phyloP scores from a whole-genome alignment of 2,329 filamentous ascomycete genomes.

The Fusarium paranaense region DNA sequence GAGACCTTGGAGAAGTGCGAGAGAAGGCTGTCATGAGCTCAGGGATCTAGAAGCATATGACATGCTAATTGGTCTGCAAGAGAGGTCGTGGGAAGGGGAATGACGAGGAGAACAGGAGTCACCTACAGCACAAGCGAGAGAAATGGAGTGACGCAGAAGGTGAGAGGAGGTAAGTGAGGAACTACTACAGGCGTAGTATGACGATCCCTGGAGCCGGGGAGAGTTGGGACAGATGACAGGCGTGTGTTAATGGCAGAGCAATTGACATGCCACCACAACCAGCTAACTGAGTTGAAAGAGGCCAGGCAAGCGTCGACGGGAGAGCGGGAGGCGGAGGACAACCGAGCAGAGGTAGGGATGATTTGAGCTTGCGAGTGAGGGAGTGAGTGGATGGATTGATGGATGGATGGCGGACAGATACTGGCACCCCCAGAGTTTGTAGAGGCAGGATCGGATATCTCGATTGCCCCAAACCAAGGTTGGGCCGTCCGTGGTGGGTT shows the following conservation, averaged over 20 bases:
- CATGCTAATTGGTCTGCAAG: slow-evolving; percentile 13
- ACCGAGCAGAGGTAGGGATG: slow-evolving; percentile 15
- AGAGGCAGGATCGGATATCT: slow-evolving; percentile 41
- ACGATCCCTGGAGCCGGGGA: slow-evolving; percentile 14
- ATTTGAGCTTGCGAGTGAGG: slow-evolving; percentile 27
- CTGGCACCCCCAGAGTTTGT: slow-evolving; percentile 26
- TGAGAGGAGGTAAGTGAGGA: slow-evolving; percentile 6
- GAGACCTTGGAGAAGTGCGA: not conserved
- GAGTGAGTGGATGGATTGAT: slow-evolving; percentile 1
- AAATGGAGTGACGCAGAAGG: slow-evolving; percentile 18
- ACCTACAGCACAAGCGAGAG: slow-evolving; percentile 38
- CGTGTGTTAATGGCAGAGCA: slow-evolving; percentile 20
- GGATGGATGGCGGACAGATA: slow-evolving; percentile 21
- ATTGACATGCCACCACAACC: slow-evolving; percentile 33
- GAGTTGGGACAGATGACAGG: slow-evolving; percentile 25
- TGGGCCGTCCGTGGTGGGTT: slow-evolving; percentile 27
- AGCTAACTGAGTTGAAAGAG: slow-evolving; percentile 21
- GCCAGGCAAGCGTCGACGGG: slow-evolving; percentile 13
- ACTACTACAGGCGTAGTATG: slow-evolving; percentile 14
- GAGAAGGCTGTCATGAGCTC: slow-evolving; percentile 11
- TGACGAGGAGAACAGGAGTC: slow-evolving; percentile 20
- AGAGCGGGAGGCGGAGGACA: slow-evolving; percentile 12
- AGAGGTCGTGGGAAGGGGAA: slow-evolving; percentile 1
- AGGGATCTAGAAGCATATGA: slow-evolving; percentile 6
- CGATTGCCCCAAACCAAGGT: slow-evolving; percentile 35